phyloP scores from a whole-genome alignment of 148 eudicot genomes.

The Chenopodium berlandieri region DNA sequence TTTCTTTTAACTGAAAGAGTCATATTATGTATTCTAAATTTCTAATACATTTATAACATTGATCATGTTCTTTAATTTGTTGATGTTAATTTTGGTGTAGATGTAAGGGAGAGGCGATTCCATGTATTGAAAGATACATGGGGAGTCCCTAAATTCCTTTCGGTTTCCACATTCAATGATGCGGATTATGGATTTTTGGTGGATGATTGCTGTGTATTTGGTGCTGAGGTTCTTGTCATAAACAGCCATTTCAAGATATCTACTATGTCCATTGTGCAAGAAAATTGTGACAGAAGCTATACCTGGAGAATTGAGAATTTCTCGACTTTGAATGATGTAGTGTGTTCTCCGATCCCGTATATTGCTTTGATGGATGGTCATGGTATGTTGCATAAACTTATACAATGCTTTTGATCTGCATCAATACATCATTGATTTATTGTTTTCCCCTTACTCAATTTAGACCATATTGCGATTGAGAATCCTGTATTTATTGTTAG shows the following conservation, averaged over 20 bases:
- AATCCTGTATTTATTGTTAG: too few species aligned
- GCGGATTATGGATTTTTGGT: constrained; percentile 18
- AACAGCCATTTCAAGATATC: background rate
- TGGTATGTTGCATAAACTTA: background rate
- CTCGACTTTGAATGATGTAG: background rate
- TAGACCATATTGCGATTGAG: too few species aligned
- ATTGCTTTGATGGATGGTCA: background rate
- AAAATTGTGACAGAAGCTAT: background rate
- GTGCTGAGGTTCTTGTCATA: constrained; percentile 6
- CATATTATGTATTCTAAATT: too few species aligned
- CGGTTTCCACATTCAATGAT: background rate
- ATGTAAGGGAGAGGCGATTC: constrained; percentile 18
- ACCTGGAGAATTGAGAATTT: constrained; percentile 1
- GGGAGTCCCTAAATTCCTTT: constrained; percentile 18
- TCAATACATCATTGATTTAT: too few species aligned
- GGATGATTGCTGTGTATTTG: constrained; percentile 19
- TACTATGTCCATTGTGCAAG: background rate
- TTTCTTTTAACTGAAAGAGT: too few species aligned
- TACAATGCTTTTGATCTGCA: too few species aligned
- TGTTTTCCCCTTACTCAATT: too few species aligned
- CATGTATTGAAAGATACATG: constrained; percentile 15
- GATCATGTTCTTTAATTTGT: too few species aligned
- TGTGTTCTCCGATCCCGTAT: background rate
- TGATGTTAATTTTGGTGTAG: background rate
- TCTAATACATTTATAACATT: too few species aligned